These are phyloP conservation scores for Starmerella kuoi DNA, from an alignment of 805 yeast species.

Conservation along the genomic window DNA sequence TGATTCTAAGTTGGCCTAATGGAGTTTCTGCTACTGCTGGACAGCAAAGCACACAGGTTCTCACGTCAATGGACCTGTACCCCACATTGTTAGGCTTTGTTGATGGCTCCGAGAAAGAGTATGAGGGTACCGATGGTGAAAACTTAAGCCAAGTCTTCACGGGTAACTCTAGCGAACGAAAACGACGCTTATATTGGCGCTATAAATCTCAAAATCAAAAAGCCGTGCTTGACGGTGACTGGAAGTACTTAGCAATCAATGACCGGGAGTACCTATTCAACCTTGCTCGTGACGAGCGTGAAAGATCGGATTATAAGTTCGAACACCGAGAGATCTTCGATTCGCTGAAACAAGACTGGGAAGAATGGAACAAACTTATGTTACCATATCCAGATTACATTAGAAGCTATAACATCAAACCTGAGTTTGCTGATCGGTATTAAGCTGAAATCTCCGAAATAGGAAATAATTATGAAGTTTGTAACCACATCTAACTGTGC, in stretches of 20 bases:
- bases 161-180: conserved; percentile 22
- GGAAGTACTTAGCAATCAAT: conserved; percentile 20
- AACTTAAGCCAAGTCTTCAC: conserved; percentile 29
- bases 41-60: conserved; percentile 31
- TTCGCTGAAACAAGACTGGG: conserved; percentile 39
- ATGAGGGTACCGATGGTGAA: conserved; percentile 42
- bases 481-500: too few relatives aligned
- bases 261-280: conserved; percentile 24
- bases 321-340: conserved; percentile 31
- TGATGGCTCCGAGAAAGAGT: conserved; percentile 33
- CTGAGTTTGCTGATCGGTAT: conserved; percentile 4
- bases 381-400: conserved; percentile 11
- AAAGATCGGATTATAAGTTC: conserved; percentile 36
- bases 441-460: too few relatives aligned
- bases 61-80: conserved; percentile 48
- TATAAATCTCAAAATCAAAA: conserved; percentile 19
- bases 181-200: conserved; percentile 19
- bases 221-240: conserved; percentile 19
- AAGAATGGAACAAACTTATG: conserved; percentile 27
- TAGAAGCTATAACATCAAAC: conserved; percentile 3
- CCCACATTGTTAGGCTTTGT: conserved; percentile 42
- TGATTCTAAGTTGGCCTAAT: conserved; percentile 38
- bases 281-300: conserved; percentile 38
- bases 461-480: too few relatives aligned
- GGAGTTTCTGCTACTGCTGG: conserved; percentile 13